Evolutionary conservation across 75 land plant genomes (phyloP), one percentile per base, ranked within the genome.

Genomic region (Selaginella moellendorffii): DNA sequence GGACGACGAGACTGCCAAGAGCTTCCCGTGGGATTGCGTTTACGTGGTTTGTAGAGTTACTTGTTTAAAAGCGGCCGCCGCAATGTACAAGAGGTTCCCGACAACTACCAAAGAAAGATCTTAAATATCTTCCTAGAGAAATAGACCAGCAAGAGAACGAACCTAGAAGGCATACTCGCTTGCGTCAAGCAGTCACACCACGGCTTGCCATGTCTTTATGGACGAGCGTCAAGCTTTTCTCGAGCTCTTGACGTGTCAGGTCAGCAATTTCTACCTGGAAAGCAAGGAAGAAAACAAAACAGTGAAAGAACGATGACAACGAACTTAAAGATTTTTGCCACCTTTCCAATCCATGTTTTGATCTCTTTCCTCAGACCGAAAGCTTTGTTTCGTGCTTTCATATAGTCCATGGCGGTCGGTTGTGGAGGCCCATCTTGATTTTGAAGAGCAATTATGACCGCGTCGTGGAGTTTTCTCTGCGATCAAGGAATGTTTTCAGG

Each of bases 371-470:
- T 22, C 9, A 65, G 67, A 1, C 26, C 5, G 12, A 36, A 53
- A 24, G 67, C 67, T 65, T 23, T 20, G 22, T 52, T 52, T 65
- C 51, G 31, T 5, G 51, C 21, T 25, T 51, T 46, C 67, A 65
- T 65, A 42, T 65, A 65, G 21, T 65, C 67, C 53, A 65, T 10
- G 26, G 67, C 67, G 51, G 31, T 22, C 14, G 67, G 67, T 52
- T 46, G 67, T 14, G 67, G 19, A 22, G 67, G 67, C n/a, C 67
- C 67, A 65, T 65, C 67, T 65, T 46, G 23, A 26, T 65, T 53
- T 65, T 65, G 67, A 1, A 52, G 31, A 2, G 53, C 54, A 65
- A 65, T 52, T 9, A 36, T 28, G 0, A 65, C 53, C 14, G 51
- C 24, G 1, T 65, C 67, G 17, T 65, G 31, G 18, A 65, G 28